A percentile compares a stretch with the other conserved stretches of the same genome.
These are phyloP conservation scores for Chenopodium suecicum DNA, from an alignment of 148 eudicot genomes.

Conservation along the genomic window DNA sequence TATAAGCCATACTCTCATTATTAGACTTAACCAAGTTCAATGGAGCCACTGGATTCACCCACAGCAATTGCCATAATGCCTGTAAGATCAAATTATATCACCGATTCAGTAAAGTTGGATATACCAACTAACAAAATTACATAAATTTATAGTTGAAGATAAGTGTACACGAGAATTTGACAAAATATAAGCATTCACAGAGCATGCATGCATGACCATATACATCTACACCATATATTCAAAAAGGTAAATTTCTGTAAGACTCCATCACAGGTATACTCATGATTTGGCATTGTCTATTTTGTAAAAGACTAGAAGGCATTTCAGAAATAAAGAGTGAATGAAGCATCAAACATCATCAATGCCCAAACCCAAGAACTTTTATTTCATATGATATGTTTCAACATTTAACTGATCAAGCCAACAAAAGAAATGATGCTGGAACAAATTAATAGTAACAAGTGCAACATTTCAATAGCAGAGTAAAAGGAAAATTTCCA, in stretches of 20 bases:
- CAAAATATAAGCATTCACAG: background rate
- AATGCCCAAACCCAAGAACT: background rate
- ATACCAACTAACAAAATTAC: background rate
- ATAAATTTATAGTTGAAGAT: background rate
- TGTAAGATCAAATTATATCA: slow-evolving; percentile 27
- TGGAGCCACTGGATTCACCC: slow-evolving; percentile 72
- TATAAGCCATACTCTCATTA: slow-evolving; percentile 38
- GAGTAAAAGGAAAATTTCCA: background rate
- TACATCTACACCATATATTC: background rate
- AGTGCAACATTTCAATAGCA: background rate
- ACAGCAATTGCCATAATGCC: slow-evolving; percentile 96
- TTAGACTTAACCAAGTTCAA: slow-evolving; percentile 40
- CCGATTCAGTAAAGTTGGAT: background rate
- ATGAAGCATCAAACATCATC: background rate
- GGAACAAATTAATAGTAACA: background rate
- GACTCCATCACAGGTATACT: background rate
- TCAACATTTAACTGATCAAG: background rate
- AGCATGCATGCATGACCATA: background rate
- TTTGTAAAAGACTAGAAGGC: background rate
- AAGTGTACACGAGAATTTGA: background rate
- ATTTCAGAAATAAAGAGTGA: background rate
- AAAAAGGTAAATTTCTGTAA: background rate
- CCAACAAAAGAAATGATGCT: background rate
- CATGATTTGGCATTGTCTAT: too few species aligned
- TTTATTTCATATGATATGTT: background rate